A percentile compares a stretch with the other conserved stretches of the same genome.
Evolutionary conservation across 2,329 filamentous ascomycete species (phyloP).

Genomic region (Shiraia bambusicola): DNA sequence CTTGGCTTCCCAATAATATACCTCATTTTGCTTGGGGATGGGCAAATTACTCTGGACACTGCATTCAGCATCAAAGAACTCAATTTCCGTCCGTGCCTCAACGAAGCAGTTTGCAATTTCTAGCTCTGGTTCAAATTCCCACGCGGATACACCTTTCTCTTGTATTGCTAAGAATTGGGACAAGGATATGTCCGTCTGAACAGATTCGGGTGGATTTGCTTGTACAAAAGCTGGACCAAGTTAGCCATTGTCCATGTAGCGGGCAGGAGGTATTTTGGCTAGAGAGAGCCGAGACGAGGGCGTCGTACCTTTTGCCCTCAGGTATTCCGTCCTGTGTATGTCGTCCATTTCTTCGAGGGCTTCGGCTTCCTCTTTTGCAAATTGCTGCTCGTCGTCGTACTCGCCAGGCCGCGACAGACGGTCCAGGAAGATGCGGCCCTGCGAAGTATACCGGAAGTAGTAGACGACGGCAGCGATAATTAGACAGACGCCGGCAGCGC

Average conservation of each 20-base stretch:
- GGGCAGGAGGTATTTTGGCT: background rate
- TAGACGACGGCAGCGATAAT: constrained; percentile 80
- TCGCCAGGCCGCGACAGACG: constrained; percentile 90
- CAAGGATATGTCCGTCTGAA: constrained; percentile 94
- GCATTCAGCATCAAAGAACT: constrained; percentile 98
- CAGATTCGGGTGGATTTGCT: constrained; percentile 90
- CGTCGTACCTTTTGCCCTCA: constrained; percentile 84
- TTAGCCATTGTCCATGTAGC: constrained; percentile 7
- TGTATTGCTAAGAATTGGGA: constrained; percentile 98
- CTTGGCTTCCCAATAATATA: constrained; percentile 99
- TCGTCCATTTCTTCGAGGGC: constrained; percentile 96
- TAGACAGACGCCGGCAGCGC: constrained; percentile 82
- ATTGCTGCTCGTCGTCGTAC: constrained; percentile 96
- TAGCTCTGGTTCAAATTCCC: constrained; percentile 98
- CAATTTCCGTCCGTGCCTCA: constrained; percentile 92
- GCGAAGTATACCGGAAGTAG: constrained; percentile 87
- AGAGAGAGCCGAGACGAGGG: background rate
- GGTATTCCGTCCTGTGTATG: constrained; percentile 82
- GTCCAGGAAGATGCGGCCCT: constrained; percentile 89
- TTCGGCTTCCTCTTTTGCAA: constrained; percentile 89
- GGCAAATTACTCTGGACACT: constrained; percentile 96
- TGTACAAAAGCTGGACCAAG: constrained; percentile 75
- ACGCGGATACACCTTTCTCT: constrained; percentile 98
- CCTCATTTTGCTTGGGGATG: constrained; percentile 97
- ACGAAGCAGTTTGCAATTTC: constrained; percentile 99